phyloP scores from a whole-genome alignment of 306 rosid species.

The Phaseolus lunatus region DNA sequence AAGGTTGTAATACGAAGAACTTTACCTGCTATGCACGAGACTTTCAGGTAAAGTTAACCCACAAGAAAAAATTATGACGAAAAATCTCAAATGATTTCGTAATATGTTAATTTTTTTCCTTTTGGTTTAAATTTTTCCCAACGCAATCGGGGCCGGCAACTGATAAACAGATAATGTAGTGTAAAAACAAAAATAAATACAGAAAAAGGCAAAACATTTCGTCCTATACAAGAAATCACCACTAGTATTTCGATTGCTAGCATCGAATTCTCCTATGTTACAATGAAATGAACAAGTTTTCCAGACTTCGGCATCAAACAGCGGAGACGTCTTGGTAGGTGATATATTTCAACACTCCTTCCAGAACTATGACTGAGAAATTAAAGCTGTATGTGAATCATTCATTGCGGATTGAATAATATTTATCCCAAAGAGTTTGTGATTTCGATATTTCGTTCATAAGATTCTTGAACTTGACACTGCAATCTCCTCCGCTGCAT shows the following conservation, averaged over 20 bases:
- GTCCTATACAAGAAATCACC: slow-evolving; percentile 57
- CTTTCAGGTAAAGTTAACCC: not conserved
- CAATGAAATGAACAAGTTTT: slow-evolving; percentile 36
- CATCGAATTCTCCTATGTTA: slow-evolving; percentile 41
- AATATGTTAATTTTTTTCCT: slow-evolving; percentile 5
- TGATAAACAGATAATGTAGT: slow-evolving; percentile 38
- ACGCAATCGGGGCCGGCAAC: slow-evolving; percentile 19
- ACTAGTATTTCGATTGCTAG: slow-evolving; percentile 39
- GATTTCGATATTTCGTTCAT: slow-evolving; percentile 87
- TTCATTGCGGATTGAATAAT: slow-evolving; percentile 88
- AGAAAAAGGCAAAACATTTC: slow-evolving; percentile 44
- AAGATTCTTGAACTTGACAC: slow-evolving; percentile 90
- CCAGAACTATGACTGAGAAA: slow-evolving; percentile 9
- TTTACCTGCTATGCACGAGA: not conserved
- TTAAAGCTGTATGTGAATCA: slow-evolving; percentile 45
- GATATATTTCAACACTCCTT: slow-evolving; percentile 35
- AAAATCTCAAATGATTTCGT: slow-evolving; percentile 17
- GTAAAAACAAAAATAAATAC: slow-evolving; percentile 14
- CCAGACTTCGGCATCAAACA: slow-evolving; percentile 42
- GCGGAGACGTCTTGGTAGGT: slow-evolving; percentile 36
- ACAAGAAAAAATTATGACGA: not conserved
- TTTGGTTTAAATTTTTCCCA: not conserved
- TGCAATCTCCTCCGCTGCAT: slow-evolving; percentile 97
- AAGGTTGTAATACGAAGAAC: not conserved
- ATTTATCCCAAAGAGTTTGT: slow-evolving; percentile 78